phyloP scores from a whole-genome alignment of 257 asterid genomes.

The Euphrasia confusa region DNA sequence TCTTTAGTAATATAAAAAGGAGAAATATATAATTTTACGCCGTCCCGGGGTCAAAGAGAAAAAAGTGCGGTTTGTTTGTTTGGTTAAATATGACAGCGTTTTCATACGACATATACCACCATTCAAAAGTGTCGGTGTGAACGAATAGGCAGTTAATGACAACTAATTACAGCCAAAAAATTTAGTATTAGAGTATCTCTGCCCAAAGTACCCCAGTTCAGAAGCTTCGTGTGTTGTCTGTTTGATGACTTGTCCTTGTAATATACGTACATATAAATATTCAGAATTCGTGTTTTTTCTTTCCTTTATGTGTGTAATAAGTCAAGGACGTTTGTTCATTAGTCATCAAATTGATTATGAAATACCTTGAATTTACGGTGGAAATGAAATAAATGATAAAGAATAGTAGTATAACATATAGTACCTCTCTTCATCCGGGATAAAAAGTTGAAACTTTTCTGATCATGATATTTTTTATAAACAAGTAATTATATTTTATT shows the following conservation, averaged over 20 bases:
- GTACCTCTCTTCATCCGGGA: no score
- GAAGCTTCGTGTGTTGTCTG: background rate
- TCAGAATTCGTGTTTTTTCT: background rate
- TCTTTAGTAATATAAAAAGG: no score
- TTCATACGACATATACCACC: conserved; percentile 34
- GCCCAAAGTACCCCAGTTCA: background rate
- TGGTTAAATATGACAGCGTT: background rate
- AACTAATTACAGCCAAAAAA: conserved; percentile 42
- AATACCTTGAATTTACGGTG: no score
- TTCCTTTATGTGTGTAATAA: background rate
- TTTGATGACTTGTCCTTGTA: background rate
- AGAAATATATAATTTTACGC: background rate
- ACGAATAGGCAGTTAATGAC: conserved; percentile 44
- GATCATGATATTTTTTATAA: no score
- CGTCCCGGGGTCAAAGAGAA: conserved; percentile 26
- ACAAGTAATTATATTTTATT: no score
- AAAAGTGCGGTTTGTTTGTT: conserved; percentile 12
- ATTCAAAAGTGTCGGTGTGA: conserved; percentile 41
- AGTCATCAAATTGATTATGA: background rate
- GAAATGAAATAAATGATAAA: no score
- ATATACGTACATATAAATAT: background rate
- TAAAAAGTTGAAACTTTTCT: no score
- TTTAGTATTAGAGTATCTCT: no score
- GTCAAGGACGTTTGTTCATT: conserved; percentile 9
- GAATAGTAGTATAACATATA: no score